phyloP scores from a whole-genome alignment of 108 stramenopile species.

The Cyclotella baltica region DNA sequence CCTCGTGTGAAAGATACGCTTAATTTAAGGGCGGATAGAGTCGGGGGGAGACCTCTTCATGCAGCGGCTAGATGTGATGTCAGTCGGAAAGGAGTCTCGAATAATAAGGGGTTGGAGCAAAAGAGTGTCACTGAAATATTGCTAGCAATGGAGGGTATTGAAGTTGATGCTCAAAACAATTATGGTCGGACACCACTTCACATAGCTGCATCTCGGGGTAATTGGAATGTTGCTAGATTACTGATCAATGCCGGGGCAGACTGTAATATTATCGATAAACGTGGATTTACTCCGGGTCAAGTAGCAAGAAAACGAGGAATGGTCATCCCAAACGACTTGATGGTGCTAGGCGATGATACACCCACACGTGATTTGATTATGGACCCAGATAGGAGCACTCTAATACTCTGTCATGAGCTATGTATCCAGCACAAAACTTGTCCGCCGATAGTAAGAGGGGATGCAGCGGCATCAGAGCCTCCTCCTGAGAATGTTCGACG shows the following conservation, averaged over 20 bases:
- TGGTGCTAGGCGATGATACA: conserved; percentile 59
- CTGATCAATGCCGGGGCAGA: conserved; percentile 74
- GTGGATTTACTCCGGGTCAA: conserved; percentile 83
- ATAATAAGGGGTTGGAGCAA: conserved; percentile 23
- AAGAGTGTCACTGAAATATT: conserved; percentile 67
- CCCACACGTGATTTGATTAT: conserved; percentile 83
- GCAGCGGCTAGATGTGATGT: conserved; percentile 88
- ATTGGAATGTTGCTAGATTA: conserved; percentile 82
- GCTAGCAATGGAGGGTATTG: conserved; percentile 68
- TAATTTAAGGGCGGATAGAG: conserved; percentile 75
- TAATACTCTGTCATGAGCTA: conserved; percentile 82
- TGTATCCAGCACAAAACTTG: conserved; percentile 85
- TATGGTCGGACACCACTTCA: conserved; percentile 86
- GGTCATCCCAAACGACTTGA: conserved; percentile 80
- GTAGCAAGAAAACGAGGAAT: conserved; percentile 84
- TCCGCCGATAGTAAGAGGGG: conserved; percentile 83
- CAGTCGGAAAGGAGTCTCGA: conserved; percentile 21
- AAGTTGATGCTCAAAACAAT: conserved; percentile 81
- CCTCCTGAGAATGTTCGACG: conserved; percentile 91
- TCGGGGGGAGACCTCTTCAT: conserved; percentile 82
- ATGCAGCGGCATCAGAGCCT: conserved; percentile 61
- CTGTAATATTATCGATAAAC: conserved; percentile 65
- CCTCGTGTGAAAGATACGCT: conserved; percentile 67
- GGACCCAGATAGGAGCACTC: conserved; percentile 80
- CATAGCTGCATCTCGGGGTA: conserved; percentile 77